Evolutionary conservation across 768 basidiomycete genomes (phyloP).

Genomic region (Pulveroboletus sp.): DNA sequence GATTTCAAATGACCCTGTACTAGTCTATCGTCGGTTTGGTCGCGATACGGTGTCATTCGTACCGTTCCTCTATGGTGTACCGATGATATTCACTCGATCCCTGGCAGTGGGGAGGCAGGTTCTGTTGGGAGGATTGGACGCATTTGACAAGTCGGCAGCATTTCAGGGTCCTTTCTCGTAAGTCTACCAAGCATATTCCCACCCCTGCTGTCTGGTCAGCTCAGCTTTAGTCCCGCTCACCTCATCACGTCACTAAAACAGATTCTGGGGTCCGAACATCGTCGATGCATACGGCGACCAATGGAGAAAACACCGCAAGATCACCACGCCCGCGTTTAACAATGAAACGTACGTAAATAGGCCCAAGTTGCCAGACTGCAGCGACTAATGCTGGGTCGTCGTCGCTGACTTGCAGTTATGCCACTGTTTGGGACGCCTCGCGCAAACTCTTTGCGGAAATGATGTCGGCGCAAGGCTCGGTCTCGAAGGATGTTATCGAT

Average conservation of each 20-base stretch:
- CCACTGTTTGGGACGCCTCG: slow-evolving; percentile 12
- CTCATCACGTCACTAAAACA: not conserved
- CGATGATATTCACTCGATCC: slow-evolving; percentile 16
- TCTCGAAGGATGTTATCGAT: slow-evolving; percentile 7
- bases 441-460: slow-evolving; percentile 13
- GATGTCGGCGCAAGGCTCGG: slow-evolving; percentile 10
- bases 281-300: slow-evolving; percentile 8
- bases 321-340: slow-evolving; percentile 17
- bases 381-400: not conserved
- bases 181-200: not conserved
- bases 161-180: not conserved
- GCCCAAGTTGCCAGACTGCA: too few species aligned
- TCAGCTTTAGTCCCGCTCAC: not conserved
- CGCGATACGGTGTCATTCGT: slow-evolving; percentile 17
- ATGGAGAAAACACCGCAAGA: slow-evolving; percentile 19
- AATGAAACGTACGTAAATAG: slow-evolving; percentile 14
- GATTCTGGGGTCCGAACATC: slow-evolving; percentile 21
- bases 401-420: slow-evolving; percentile 3
- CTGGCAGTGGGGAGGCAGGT: slow-evolving; percentile 12
- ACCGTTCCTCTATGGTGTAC: slow-evolving; percentile 10
- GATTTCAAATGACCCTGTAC: not conserved
- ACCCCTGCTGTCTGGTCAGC: not conserved
- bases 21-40: slow-evolving; percentile 11
- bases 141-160: slow-evolving; percentile 2
- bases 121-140: slow-evolving; percentile 5